These are phyloP conservation scores for Choanephora cucurbitarum DNA, from an alignment of 371 early-diverging fungal species.

Conservation along the genomic window DNA sequence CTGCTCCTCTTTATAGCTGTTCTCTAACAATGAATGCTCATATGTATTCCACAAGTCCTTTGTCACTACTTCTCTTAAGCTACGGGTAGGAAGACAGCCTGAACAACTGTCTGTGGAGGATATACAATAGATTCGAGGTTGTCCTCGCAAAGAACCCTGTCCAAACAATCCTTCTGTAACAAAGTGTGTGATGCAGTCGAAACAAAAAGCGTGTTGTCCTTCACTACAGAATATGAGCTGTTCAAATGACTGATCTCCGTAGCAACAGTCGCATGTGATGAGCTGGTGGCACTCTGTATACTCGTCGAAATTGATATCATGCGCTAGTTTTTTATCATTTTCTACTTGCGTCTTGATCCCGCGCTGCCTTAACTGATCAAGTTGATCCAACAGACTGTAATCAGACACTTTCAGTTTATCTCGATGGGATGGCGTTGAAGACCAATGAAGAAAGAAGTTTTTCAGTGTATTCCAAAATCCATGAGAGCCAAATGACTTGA, in stretches of 20 bases:
- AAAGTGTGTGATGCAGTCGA: conserved; percentile 43
- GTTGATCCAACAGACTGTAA: conserved; percentile 29
- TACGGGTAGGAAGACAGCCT: conserved; percentile 30
- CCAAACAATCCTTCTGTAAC: conserved; percentile 60
- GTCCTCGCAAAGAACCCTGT: conserved; percentile 55
- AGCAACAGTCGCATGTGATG: conserved; percentile 63
- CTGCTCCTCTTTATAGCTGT: conserved; percentile 24
- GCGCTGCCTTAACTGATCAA: conserved; percentile 25
- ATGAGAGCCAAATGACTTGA: conserved; percentile 44
- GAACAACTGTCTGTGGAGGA: conserved; percentile 37
- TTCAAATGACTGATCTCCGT: conserved; percentile 56
- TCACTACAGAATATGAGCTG: conserved; percentile 50
- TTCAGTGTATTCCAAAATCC: conserved; percentile 44
- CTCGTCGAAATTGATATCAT: conserved; percentile 40
- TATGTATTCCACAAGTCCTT: conserved; percentile 44
- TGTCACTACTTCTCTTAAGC: conserved; percentile 31
- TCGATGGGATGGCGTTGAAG: conserved; percentile 5
- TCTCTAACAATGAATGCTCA: conserved; percentile 43
- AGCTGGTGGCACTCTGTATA: conserved; percentile 39
- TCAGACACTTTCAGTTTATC: not conserved
- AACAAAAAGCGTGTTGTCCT: conserved; percentile 58
- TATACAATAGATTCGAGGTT: conserved; percentile 41
- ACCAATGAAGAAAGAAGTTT: conserved; percentile 44
- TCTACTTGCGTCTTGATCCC: conserved; percentile 19
- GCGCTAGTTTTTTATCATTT: conserved; percentile 36